Percentiles rank a stretch among this genome's conserved stretches.
Evolutionary conservation across 805 yeast species (phyloP).

Genomic region (Yamadazyma nakazawae): DNA sequence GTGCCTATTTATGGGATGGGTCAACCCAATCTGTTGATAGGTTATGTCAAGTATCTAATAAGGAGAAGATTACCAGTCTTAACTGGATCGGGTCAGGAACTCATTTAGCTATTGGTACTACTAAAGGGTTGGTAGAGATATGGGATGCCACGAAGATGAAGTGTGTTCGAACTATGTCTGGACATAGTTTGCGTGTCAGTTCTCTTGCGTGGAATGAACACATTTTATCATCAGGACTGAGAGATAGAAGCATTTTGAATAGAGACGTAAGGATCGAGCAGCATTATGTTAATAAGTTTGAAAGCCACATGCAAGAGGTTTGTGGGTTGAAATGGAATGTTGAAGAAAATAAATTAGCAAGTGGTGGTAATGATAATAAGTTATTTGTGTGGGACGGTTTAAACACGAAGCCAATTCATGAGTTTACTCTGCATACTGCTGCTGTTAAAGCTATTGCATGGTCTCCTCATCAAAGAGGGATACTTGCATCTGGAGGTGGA

Average conservation of each 20-base stretch:
- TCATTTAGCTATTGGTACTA: constrained; percentile 90
- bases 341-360: constrained; percentile 86
- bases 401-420: constrained; percentile 62
- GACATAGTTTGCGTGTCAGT: constrained; percentile 81
- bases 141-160: constrained; percentile 87
- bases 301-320: constrained; percentile 85
- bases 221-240: constrained; percentile 78
- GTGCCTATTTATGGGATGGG: constrained; percentile 91
- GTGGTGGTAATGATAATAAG: constrained; percentile 93
- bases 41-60: constrained; percentile 62
- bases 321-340: constrained; percentile 95
- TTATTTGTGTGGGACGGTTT: constrained; percentile 86
- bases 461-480: constrained; percentile 96
- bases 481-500: constrained; percentile 95
- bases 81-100: constrained; percentile 95
- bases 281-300: constrained; percentile 70
- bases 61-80: constrained; percentile 75
- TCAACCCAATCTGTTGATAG: constrained; percentile 77
- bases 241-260: constrained; percentile 81
- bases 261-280: constrained; percentile 88
- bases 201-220: constrained; percentile 95
- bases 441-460: constrained; percentile 97
- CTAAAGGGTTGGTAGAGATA: constrained; percentile 82
- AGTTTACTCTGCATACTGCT: constrained; percentile 80
- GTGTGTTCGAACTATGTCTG: constrained; percentile 88